A percentile compares a stretch with the other conserved stretches of the same genome.
Evolutionary conservation across 2,329 filamentous ascomycete species (phyloP).

Genomic region (Amauroascus verrucosus): DNA sequence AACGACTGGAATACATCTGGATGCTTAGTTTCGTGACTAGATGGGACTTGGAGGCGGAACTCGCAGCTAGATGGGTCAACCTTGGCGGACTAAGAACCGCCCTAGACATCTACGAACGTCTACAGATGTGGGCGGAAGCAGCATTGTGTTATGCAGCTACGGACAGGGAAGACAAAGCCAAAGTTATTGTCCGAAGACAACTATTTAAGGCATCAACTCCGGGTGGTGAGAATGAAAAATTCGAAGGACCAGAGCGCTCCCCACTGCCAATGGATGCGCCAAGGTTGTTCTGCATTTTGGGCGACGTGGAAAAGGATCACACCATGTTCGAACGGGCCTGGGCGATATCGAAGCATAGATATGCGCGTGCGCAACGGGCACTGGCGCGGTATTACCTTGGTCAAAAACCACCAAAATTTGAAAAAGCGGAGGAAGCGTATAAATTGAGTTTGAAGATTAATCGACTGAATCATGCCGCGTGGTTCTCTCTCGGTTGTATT

Average conservation of each 20-base stretch:
- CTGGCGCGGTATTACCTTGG: constrained; percentile 69
- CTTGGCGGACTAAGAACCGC: constrained; percentile 82
- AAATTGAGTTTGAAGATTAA: constrained; percentile 66
- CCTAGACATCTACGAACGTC: constrained; percentile 86
- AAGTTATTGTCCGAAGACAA: constrained; percentile 62
- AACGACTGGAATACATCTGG: constrained; percentile 75
- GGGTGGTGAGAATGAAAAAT: constrained; percentile 41
- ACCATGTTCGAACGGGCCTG: constrained; percentile 75
- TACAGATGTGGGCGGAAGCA: constrained; percentile 90
- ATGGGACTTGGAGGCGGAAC: constrained; percentile 89
- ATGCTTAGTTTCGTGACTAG: constrained; percentile 71
- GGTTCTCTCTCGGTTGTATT: constrained; percentile 86
- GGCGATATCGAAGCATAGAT: constrained; percentile 70
- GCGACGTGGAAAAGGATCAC: constrained; percentile 70
- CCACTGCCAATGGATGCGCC: constrained; percentile 73
- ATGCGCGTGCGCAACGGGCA: constrained; percentile 76
- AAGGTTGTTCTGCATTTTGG: constrained; percentile 82
- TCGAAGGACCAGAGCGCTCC: constrained; percentile 59
- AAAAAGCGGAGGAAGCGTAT: constrained; percentile 67
- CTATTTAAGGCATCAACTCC: constrained; percentile 57
- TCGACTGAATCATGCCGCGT: constrained; percentile 68
- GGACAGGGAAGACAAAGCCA: constrained; percentile 73
- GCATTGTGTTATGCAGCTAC: constrained; percentile 77
- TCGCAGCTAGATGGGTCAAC: constrained; percentile 84
- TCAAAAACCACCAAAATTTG: constrained; percentile 49